Conservation (phyloP, 2,329 filamentous ascomycete species). For the Dendrostoma leiphaemia region DNA sequence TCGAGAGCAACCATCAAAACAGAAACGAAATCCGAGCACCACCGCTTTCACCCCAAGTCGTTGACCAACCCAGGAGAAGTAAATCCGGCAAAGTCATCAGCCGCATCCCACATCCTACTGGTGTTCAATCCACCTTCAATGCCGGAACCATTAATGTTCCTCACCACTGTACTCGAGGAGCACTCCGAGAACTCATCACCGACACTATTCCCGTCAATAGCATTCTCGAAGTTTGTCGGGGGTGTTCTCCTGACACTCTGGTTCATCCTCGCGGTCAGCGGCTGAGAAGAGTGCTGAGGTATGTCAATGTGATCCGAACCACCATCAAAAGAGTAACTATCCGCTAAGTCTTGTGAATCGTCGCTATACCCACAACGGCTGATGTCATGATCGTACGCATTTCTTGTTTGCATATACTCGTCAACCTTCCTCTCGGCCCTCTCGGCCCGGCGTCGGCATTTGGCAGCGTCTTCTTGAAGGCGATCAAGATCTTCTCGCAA, state of each 20-base stretch:
- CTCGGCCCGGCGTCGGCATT: slow-evolving; percentile 17
- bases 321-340: slow-evolving; percentile 10
- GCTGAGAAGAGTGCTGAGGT: not conserved
- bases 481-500: slow-evolving; percentile 13
- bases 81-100: slow-evolving; percentile 1
- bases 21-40: not conserved
- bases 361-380: not conserved
- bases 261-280: slow-evolving; percentile 13
- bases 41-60: not conserved
- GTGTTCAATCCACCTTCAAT: not conserved
- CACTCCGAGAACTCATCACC: slow-evolving; percentile 16
- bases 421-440: slow-evolving; percentile 12
- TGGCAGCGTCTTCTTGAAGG: slow-evolving; percentile 3
- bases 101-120: slow-evolving; percentile 2
- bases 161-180: slow-evolving; percentile 15
- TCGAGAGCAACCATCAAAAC: not conserved
- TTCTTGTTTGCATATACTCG: slow-evolving; percentile 1
- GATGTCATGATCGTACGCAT: not conserved
- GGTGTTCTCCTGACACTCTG: slow-evolving; percentile 7
- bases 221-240: not conserved
- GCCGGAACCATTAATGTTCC: not conserved
- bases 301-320: slow-evolving; percentile 11
- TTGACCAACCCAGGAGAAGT: not conserved
- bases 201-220: not conserved
- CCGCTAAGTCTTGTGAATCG: not conserved